Evolutionary conservation across 192 early-diverging fungal species (phyloP).

Genomic region (Obelidium mucronatum): DNA sequence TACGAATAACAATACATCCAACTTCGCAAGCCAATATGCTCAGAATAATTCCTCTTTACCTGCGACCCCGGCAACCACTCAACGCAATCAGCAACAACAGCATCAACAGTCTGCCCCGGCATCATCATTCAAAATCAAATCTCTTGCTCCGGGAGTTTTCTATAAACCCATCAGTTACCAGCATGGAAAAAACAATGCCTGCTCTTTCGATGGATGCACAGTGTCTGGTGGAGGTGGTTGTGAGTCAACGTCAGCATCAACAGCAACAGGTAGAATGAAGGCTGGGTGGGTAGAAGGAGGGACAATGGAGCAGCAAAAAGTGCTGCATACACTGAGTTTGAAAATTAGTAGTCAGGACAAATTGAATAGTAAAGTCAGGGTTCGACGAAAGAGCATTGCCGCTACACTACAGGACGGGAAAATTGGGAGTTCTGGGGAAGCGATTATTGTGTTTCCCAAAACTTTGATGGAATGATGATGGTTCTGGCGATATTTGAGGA

Average conservation of each 20-base stretch:
- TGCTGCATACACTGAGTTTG: neutral
- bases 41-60: too few relatives aligned
- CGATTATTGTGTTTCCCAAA: too few relatives aligned
- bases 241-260: too few relatives aligned
- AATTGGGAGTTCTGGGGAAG: too few relatives aligned
- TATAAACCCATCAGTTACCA: slow-evolving; percentile 1
- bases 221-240: too few relatives aligned
- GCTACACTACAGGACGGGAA: neutral
- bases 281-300: slow-evolving; percentile 3
- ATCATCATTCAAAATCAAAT: slow-evolving; percentile 10
- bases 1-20: neutral
- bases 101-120: neutral
- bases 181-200: neutral
- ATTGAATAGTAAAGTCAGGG: too few relatives aligned
- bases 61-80: too few relatives aligned
- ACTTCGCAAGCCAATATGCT: neutral
- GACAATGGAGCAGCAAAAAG: neutral
- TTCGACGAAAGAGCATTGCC: too few relatives aligned
- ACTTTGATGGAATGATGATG: too few relatives aligned
- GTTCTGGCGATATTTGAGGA: too few relatives aligned
- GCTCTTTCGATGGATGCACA: neutral
- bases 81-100: too few relatives aligned
- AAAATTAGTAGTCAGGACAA: neutral
- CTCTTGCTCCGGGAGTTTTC: neutral
- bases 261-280: neutral